These are phyloP conservation scores for Lyophyllum atratum DNA, from an alignment of 768 basidiomycete genomes.

Conservation along the genomic window DNA sequence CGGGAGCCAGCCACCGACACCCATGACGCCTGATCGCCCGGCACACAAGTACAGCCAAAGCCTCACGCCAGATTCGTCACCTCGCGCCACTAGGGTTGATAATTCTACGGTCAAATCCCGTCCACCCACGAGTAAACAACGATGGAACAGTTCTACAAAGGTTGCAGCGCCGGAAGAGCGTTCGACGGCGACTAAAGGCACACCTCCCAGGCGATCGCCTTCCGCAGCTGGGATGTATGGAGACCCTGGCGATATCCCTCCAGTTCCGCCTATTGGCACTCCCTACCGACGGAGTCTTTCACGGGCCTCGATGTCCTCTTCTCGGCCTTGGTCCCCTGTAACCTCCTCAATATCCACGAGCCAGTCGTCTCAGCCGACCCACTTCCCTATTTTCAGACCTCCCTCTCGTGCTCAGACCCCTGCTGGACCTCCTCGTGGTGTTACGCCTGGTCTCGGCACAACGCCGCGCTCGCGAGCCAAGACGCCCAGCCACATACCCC, in stretches of 20 bases:
- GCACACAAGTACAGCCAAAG: slow-evolving; percentile 73
- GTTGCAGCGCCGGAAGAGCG: slow-evolving; percentile 61
- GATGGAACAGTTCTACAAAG: slow-evolving; percentile 84
- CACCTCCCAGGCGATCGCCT: slow-evolving; percentile 52
- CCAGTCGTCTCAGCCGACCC: slow-evolving; percentile 49
- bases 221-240: slow-evolving; percentile 46
- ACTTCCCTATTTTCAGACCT: slow-evolving; percentile 42
- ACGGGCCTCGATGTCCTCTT: slow-evolving; percentile 75
- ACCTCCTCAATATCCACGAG: slow-evolving; percentile 72
- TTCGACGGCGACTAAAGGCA: slow-evolving; percentile 44
- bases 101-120: slow-evolving; percentile 43
- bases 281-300: slow-evolving; percentile 67
- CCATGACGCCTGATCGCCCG: slow-evolving; percentile 58
- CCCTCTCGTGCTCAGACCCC: slow-evolving; percentile 68
- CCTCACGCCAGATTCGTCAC: slow-evolving; percentile 70
- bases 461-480: slow-evolving; percentile 73
- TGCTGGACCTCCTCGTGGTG: slow-evolving; percentile 30
- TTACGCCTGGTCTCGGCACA: slow-evolving; percentile 34
- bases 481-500: slow-evolving; percentile 81
- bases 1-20: slow-evolving; percentile 41
- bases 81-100: slow-evolving; percentile 42
- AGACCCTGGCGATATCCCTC: slow-evolving; percentile 36
- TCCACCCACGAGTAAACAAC: slow-evolving; percentile 39
- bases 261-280: slow-evolving; percentile 49
- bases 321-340: slow-evolving; percentile 79